Conservation (phyloP, 2,329 filamentous ascomycete genomes). For the Decorospora gaudefroyi region DNA sequence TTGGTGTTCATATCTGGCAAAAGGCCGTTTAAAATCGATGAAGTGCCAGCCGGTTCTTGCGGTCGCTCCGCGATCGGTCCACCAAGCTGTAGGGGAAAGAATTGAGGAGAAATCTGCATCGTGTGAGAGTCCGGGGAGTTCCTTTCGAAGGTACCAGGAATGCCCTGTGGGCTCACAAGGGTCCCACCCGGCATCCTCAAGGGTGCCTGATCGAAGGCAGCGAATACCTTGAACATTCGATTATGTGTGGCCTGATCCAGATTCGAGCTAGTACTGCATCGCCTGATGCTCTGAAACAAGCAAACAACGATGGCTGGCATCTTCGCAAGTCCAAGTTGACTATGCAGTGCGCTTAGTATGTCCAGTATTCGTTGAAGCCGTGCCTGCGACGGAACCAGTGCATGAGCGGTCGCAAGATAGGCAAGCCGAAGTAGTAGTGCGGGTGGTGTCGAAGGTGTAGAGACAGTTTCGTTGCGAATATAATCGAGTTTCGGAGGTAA, state of each 20-base stretch:
- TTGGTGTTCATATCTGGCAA: slow-evolving; percentile 28
- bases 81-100: slow-evolving; percentile 7
- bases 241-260: slow-evolving; percentile 19
- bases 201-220: slow-evolving; percentile 19
- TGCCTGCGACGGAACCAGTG: slow-evolving; percentile 26
- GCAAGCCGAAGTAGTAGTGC: slow-evolving; percentile 36
- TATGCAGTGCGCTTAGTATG: slow-evolving; percentile 26
- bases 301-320: slow-evolving; percentile 33
- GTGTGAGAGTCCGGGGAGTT: slow-evolving; percentile 4
- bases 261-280: slow-evolving; percentile 11
- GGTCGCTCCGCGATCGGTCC: slow-evolving; percentile 5
- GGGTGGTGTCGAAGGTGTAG: slow-evolving; percentile 30
- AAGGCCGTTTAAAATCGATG: slow-evolving; percentile 27
- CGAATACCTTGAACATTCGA: slow-evolving; percentile 19
- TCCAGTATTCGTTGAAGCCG: slow-evolving; percentile 27
- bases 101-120: slow-evolving; percentile 19
- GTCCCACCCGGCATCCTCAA: not conserved
- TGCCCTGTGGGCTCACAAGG: not conserved
- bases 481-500: slow-evolving; percentile 33
- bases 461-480: slow-evolving; percentile 22
- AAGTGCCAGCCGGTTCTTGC: slow-evolving; percentile 8
- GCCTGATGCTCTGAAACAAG: slow-evolving; percentile 27
- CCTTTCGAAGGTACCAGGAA: not conserved
- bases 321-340: slow-evolving; percentile 29
- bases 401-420: slow-evolving; percentile 29